A percentile compares a stretch with the other conserved stretches of the same genome.
These are phyloP conservation scores for Leccinum insolens DNA, from an alignment of 1,284 basidiomycete species.

Conservation along the genomic window DNA sequence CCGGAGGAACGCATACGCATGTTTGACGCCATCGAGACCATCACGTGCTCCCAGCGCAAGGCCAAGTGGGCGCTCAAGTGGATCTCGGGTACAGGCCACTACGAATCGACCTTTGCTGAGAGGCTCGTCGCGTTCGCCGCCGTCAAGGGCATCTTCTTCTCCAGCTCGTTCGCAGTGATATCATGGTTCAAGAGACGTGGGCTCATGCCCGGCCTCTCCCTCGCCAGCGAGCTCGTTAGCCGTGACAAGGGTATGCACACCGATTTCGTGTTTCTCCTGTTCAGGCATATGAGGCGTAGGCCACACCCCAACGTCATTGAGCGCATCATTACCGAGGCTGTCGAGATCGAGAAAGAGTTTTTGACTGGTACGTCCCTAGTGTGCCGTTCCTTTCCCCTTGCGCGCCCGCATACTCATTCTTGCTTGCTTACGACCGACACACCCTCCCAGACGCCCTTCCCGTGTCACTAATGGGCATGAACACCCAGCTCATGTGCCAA, in stretches of 20 bases:
- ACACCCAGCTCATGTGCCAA: constrained; percentile 82
- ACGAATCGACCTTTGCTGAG: constrained; percentile 80
- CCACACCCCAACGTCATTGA: constrained; percentile 81
- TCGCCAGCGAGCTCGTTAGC: constrained; percentile 96
- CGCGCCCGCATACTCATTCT: background rate
- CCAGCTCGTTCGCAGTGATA: constrained; percentile 91
- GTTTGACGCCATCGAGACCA: constrained; percentile 93
- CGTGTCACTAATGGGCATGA: constrained; percentile 82
- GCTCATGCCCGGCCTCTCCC: constrained; percentile 95
- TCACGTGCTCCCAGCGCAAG: constrained; percentile 90
- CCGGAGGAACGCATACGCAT: constrained; percentile 80
- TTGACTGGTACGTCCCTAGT: constrained; percentile 58
- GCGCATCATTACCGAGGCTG: constrained; percentile 81
- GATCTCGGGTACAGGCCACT: constrained; percentile 74
- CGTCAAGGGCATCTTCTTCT: constrained; percentile 94
- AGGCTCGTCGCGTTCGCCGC: constrained; percentile 95
- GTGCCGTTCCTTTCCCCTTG: background rate
- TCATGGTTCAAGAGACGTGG: constrained; percentile 99
- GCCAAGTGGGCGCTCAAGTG: constrained; percentile 93
- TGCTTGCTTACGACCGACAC: background rate
- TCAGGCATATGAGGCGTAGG: constrained; percentile 78
- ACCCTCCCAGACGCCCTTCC: constrained; percentile 62
- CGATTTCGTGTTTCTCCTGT: constrained; percentile 95
- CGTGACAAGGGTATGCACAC: constrained; percentile 98
- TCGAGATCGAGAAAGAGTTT: constrained; percentile 84